Conservation (phyloP, 2,329 filamentous ascomycete species). For the Diaporthe vaccinii region DNA sequence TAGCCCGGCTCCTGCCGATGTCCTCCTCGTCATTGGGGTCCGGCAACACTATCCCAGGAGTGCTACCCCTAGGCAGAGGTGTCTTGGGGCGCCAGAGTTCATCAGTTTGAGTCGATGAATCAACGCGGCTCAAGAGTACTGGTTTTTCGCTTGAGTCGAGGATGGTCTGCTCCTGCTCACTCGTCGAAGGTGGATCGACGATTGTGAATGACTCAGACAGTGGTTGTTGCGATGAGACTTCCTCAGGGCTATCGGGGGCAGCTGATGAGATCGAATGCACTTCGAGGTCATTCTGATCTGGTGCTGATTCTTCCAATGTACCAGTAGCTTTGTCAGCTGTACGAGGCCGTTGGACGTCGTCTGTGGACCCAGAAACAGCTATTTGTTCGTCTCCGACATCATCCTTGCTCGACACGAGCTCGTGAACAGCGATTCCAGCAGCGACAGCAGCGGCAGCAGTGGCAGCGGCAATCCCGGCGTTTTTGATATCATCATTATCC, state of each 20-base stretch:
- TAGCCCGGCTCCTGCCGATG: slow-evolving; percentile 56
- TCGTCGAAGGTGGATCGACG: slow-evolving; percentile 34
- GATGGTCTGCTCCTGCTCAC: slow-evolving; percentile 26
- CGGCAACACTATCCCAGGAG: slow-evolving; percentile 63
- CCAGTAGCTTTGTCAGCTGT: slow-evolving; percentile 24
- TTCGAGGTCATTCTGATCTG: slow-evolving; percentile 11
- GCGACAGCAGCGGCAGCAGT: slow-evolving; percentile 26
- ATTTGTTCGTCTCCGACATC: background rate
- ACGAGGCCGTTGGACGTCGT: background rate
- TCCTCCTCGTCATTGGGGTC: slow-evolving; percentile 55
- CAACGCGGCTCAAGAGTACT: slow-evolving; percentile 43
- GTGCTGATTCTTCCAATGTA: background rate
- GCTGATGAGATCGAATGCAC: slow-evolving; percentile 14
- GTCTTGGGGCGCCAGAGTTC: slow-evolving; percentile 40
- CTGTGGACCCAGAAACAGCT: background rate
- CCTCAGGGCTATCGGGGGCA: slow-evolving; percentile 11
- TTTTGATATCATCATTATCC: background rate
- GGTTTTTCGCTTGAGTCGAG: slow-evolving; percentile 6
- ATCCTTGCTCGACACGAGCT: background rate
- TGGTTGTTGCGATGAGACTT: slow-evolving; percentile 38
- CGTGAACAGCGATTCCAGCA: slow-evolving; percentile 18
- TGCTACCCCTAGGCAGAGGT: slow-evolving; percentile 51
- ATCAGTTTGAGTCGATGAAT: slow-evolving; percentile 50
- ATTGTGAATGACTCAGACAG: slow-evolving; percentile 44
- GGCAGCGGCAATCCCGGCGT: slow-evolving; percentile 4